These are phyloP conservation scores for Pseudisothecium myosuroides DNA, from an alignment of 225 moss, liverwort and hornwort genomes.

Conservation along the genomic window DNA sequence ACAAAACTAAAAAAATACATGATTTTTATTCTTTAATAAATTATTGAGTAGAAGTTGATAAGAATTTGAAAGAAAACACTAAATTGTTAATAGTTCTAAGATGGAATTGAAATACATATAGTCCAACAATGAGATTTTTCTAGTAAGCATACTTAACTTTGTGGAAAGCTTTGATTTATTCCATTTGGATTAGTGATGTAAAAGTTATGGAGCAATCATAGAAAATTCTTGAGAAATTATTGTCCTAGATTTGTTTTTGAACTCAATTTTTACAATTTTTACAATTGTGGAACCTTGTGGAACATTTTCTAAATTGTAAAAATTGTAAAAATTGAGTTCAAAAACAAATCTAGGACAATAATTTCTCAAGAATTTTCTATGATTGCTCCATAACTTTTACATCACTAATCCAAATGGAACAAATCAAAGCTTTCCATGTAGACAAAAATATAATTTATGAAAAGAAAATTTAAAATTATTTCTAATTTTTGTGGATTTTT, in stretches of 20 bases:
- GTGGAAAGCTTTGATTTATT: too few relatives aligned
- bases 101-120: too few relatives aligned
- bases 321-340: not conserved
- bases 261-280: too few relatives aligned
- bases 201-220: too few relatives aligned
- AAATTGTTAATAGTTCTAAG: too few relatives aligned
- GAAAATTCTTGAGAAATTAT: too few relatives aligned
- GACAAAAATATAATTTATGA: not conserved
- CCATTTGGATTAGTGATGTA: too few relatives aligned
- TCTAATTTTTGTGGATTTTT: not conserved
- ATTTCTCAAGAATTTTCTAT: not conserved
- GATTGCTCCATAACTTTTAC: not conserved
- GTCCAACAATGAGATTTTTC: fast-evolving
- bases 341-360: not conserved
- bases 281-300: too few relatives aligned
- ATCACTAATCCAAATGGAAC: not conserved
- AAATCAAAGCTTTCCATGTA: too few relatives aligned
- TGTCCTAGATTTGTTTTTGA: too few relatives aligned
- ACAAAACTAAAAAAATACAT: not conserved
- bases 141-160: not conserved
- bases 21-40: not conserved
- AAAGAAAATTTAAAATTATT: not conserved
- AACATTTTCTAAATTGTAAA: not conserved
- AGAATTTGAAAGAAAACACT: not conserved
- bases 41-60: not conserved